Percentiles rank a stretch among this genome's conserved stretches.
phyloP scores from a whole-genome alignment of 2,329 filamentous ascomycete genomes.

The Calonectria pauciramosa region DNA sequence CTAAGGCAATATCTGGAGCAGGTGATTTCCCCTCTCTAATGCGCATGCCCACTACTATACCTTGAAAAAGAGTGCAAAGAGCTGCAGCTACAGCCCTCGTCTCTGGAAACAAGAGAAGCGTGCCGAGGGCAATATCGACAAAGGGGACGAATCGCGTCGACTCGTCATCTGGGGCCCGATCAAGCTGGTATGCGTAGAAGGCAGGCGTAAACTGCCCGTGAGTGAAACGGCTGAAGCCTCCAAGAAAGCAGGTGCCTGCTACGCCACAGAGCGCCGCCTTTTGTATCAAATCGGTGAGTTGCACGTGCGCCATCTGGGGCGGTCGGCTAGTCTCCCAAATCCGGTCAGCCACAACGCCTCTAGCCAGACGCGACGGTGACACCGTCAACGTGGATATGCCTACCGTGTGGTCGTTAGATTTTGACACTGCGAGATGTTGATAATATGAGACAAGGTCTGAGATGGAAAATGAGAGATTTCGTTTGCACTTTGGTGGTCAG shows the following conservation, averaged over 20 bases:
- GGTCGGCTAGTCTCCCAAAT: too few relatives aligned
- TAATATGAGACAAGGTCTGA: too few relatives aligned
- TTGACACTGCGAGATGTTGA: too few relatives aligned
- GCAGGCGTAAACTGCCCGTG: background rate
- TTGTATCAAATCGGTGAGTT: too few relatives aligned
- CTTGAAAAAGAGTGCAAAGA: background rate
- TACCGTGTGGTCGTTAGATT: too few relatives aligned
- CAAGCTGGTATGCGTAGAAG: background rate
- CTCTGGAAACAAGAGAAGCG: background rate
- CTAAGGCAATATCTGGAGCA: background rate
- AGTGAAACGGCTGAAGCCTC: slow-evolving; percentile 3
- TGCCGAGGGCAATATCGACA: background rate
- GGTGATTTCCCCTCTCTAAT: background rate
- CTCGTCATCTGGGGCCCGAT: slow-evolving; percentile 6
- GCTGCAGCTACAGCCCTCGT: background rate
- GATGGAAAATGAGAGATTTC: too few relatives aligned
- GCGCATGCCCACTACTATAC: background rate
- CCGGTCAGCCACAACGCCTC: too few relatives aligned
- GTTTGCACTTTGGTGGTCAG: too few relatives aligned
- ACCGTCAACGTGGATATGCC: too few relatives aligned
- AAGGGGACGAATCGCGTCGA: slow-evolving; percentile 1
- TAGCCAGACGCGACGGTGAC: too few relatives aligned
- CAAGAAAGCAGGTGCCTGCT: background rate
- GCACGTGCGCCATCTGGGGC: too few relatives aligned
- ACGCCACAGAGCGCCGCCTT: too few relatives aligned